Percentiles rank a stretch among this genome's conserved stretches.
These are phyloP conservation scores for Trichoderma simmonsii DNA, from an alignment of 2,329 filamentous ascomycete species.

Conservation along the genomic window DNA sequence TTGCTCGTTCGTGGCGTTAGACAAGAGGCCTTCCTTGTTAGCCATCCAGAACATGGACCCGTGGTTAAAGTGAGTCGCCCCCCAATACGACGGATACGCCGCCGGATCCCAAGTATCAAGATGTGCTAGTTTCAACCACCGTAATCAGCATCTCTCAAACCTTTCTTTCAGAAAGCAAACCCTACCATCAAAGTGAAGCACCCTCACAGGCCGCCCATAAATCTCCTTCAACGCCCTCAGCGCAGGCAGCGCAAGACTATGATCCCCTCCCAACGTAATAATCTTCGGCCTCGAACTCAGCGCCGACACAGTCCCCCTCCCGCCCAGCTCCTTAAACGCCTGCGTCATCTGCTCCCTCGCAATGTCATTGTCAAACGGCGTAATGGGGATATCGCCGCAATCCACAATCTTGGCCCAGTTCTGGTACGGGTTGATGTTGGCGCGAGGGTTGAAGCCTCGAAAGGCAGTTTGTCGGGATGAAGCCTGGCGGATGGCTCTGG, in stretches of 20 bases:
- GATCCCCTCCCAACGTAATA: constrained; percentile 70
- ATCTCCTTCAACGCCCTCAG: constrained; percentile 62
- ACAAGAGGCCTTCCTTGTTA: constrained; percentile 73
- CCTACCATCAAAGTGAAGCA: constrained; percentile 73
- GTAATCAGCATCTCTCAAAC: not conserved
- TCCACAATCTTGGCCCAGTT: constrained; percentile 80
- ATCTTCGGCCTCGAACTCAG: constrained; percentile 49
- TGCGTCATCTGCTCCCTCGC: constrained; percentile 81
- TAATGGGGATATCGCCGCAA: constrained; percentile 87
- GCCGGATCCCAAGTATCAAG: constrained; percentile 83
- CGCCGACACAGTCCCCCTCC: constrained; percentile 37
- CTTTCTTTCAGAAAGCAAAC: too few relatives aligned
- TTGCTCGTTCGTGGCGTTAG: constrained; percentile 64
- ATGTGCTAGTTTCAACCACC: constrained; percentile 48
- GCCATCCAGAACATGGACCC: constrained; percentile 92
- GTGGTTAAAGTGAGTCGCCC: constrained; percentile 68
- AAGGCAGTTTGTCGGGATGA: constrained; percentile 77
- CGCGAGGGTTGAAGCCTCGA: constrained; percentile 76
- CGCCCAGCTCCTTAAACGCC: constrained; percentile 68
- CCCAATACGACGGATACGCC: constrained; percentile 77
- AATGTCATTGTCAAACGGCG: constrained; percentile 80
- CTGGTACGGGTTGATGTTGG: constrained; percentile 78
- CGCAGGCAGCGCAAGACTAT: constrained; percentile 67
- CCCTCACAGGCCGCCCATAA: constrained; percentile 61
- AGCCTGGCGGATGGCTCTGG: constrained; percentile 80